Conservation (phyloP, 768 basidiomycete genomes). For the Lactifluus volemus region DNA sequence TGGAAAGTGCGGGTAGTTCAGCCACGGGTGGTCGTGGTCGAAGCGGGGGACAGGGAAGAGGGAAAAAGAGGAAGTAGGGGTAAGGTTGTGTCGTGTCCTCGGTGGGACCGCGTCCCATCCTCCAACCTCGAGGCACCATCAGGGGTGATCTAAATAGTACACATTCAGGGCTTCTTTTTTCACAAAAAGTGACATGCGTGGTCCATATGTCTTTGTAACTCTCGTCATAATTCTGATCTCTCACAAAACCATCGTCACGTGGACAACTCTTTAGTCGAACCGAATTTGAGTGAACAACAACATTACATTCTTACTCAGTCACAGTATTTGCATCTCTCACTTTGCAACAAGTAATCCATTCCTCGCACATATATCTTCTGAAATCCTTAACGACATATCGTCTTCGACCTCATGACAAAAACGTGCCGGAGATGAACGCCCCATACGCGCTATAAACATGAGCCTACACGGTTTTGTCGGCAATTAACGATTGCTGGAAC, state of each 20-base stretch:
- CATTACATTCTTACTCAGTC: too few species aligned
- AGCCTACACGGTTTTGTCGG: constrained; percentile 11
- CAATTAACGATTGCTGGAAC: constrained; percentile 8
- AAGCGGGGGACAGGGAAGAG: constrained; percentile 40
- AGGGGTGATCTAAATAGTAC: constrained; percentile 17
- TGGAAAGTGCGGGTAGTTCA: constrained; percentile 27
- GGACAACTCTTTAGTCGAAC: not conserved
- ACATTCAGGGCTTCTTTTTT: constrained; percentile 12
- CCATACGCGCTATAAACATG: not conserved
- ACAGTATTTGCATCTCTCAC: not conserved
- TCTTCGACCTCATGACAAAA: constrained; percentile 18
- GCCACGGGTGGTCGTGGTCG: constrained; percentile 27
- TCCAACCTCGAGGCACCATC: constrained; percentile 13
- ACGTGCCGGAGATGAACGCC: constrained; percentile 5
- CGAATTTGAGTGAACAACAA: not conserved
- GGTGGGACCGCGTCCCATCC: constrained; percentile 2
- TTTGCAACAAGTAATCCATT: not conserved
- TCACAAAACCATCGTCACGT: not conserved
- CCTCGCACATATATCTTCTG: not conserved
- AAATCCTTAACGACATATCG: constrained; percentile 1
- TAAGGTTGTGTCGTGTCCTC: constrained; percentile 2
- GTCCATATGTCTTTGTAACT: constrained; percentile 9
- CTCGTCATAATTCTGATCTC: not conserved
- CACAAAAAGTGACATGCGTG: constrained; percentile 11
- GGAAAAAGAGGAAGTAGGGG: constrained; percentile 59